Evolutionary conservation across 441 rosid genomes (phyloP).

Genomic region (Erodium trifolium): DNA sequence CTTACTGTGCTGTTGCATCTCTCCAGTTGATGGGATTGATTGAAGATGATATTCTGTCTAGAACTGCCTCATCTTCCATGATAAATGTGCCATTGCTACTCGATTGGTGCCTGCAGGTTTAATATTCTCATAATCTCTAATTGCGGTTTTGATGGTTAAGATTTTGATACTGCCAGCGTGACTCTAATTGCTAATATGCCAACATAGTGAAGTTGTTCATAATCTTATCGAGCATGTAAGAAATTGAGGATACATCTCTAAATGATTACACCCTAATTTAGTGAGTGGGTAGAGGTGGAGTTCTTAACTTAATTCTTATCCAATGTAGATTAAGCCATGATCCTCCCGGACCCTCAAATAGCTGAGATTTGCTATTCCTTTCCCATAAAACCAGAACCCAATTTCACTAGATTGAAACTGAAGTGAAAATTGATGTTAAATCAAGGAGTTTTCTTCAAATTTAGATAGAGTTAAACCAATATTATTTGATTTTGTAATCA

Average conservation of each 20-base stretch:
- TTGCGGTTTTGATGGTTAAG: no score
- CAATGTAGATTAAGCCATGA: not conserved
- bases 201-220: not conserved
- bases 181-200: not conserved
- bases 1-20: slow-evolving; percentile 90
- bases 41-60: slow-evolving; percentile 53
- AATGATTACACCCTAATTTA: no score
- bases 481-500: not conserved
- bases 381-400: not conserved
- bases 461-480: not conserved
- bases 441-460: slow-evolving; percentile 1
- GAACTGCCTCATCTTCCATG: slow-evolving; percentile 33
- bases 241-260: not conserved
- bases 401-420: not conserved
- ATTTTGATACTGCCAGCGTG: no score
- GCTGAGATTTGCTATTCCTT: not conserved
- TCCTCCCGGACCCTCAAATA: not conserved
- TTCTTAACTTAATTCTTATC: not conserved
- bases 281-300: no score
- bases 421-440: not conserved
- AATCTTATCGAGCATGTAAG: not conserved
- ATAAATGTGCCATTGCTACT: slow-evolving; percentile 46
- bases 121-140: slow-evolving; percentile 12
- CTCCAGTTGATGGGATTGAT: slow-evolving; percentile 75
- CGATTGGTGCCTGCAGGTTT: slow-evolving; percentile 74